Evolutionary conservation across 805 yeast species (phyloP).

Genomic region (Millerago galiae): DNA sequence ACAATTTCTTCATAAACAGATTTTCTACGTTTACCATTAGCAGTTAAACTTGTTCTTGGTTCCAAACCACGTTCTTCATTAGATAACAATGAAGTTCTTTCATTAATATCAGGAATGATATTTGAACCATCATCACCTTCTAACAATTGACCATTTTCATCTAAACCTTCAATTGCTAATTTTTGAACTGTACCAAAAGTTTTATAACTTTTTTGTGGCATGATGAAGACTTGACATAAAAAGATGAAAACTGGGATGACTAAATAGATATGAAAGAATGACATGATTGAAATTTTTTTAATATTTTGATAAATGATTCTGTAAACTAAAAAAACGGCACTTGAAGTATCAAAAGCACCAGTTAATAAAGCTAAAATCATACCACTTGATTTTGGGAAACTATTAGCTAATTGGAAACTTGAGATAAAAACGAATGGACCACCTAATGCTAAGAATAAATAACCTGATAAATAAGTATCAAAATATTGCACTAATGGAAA

Average conservation of each 20-base stretch:
- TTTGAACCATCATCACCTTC: conserved; percentile 33
- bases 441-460: conserved; percentile 71
- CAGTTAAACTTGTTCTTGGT: conserved; percentile 14
- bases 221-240: conserved; percentile 63
- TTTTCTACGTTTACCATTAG: conserved; percentile 32
- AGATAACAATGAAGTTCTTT: conserved; percentile 27
- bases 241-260: conserved; percentile 75
- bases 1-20: conserved; percentile 64
- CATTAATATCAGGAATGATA: conserved; percentile 40
- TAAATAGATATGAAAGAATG: conserved; percentile 62
- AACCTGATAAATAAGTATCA: conserved; percentile 74
- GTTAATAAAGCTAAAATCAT: conserved; percentile 74
- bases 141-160: conserved; percentile 54
- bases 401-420: conserved; percentile 82
- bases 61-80: conserved; percentile 7
- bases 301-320: conserved; percentile 51
- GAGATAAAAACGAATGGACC: conserved; percentile 94
- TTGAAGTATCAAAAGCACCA: conserved; percentile 91
- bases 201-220: conserved; percentile 77
- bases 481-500: conserved; percentile 22
- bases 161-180: conserved; percentile 65
- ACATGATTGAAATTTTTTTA: conserved; percentile 34
- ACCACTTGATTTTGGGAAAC: conserved; percentile 80
- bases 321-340: conserved; percentile 79
- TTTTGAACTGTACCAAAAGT: conserved; percentile 63